These are phyloP conservation scores for Chaetomiaceae sp. DNA, from an alignment of 2,329 filamentous ascomycete species.

Conservation along the genomic window DNA sequence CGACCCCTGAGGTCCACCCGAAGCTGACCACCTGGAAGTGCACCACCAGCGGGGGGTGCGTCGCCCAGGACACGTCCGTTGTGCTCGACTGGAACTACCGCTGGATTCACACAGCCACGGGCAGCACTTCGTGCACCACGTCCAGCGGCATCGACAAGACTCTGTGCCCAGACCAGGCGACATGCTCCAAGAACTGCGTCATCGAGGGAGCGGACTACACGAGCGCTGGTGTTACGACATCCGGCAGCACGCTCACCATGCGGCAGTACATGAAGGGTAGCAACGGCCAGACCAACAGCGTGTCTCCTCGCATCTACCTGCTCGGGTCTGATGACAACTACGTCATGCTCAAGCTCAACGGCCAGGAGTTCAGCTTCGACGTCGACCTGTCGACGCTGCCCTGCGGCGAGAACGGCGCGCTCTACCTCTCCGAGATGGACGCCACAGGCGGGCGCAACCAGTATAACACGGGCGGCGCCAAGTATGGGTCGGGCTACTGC, in stretches of 20 bases:
- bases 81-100: conserved; percentile 25
- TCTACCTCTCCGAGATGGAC: conserved; percentile 55
- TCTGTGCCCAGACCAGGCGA: conserved; percentile 37
- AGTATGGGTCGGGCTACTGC: conserved; percentile 43
- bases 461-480: conserved; percentile 48
- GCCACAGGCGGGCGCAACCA: conserved; percentile 47
- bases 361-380: conserved; percentile 58
- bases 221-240: conserved; percentile 23
- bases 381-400: conserved; percentile 57
- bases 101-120: conserved; percentile 20
- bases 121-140: conserved; percentile 18
- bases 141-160: conserved; percentile 18
- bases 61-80: conserved; percentile 19
- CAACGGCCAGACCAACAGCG: conserved; percentile 10
- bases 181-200: conserved; percentile 46
- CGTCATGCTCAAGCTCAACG: conserved; percentile 20
- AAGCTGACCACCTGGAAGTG: conserved; percentile 25
- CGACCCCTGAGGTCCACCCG: conserved; percentile 26
- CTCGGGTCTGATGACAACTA: conserved; percentile 34
- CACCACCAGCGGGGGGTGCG: conserved; percentile 25
- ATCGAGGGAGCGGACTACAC: conserved; percentile 47
- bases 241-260: conserved; percentile 24
- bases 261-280: conserved; percentile 22
- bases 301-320: conserved; percentile 48
- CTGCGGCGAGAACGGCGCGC: conserved; percentile 59